These are phyloP conservation scores for Trifolium dubium DNA, from an alignment of 306 rosid species.

Conservation along the genomic window DNA sequence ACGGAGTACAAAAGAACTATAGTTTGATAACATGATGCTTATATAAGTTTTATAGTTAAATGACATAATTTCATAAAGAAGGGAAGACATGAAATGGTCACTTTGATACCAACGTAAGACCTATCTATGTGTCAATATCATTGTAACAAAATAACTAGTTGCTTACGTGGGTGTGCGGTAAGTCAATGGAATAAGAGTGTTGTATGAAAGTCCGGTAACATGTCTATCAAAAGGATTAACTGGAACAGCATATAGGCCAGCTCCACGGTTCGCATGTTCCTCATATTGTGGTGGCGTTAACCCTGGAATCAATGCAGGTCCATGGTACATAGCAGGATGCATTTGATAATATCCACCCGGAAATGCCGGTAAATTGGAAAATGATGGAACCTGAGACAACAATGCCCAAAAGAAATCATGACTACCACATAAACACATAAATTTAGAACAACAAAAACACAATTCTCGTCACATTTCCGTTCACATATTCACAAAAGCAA, in stretches of 20 bases:
- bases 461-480: not conserved
- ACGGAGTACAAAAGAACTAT: not conserved
- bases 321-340: constrained; percentile 73
- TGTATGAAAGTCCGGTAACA: constrained; percentile 66
- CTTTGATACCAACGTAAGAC: constrained; percentile 7
- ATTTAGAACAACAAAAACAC: not conserved
- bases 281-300: constrained; percentile 55
- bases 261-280: constrained; percentile 72
- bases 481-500: constrained; percentile 18
- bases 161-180: constrained; percentile 84
- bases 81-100: constrained; percentile 3
- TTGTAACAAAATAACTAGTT: constrained; percentile 19
- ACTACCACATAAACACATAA: not conserved
- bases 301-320: constrained; percentile 70
- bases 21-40: constrained; percentile 2
- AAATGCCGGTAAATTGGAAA: constrained; percentile 45
- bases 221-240: constrained; percentile 66
- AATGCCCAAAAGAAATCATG: constrained; percentile 26
- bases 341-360: constrained; percentile 69
- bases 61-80: constrained; percentile 13
- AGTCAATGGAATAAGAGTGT: constrained; percentile 79
- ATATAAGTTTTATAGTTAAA: not conserved
- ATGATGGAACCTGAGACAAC: constrained; percentile 60
- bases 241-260: constrained; percentile 93
- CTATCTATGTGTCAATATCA: not conserved